phyloP scores from a whole-genome alignment of 2,329 filamentous ascomycete species.

The Colletotrichum theobromicola region DNA sequence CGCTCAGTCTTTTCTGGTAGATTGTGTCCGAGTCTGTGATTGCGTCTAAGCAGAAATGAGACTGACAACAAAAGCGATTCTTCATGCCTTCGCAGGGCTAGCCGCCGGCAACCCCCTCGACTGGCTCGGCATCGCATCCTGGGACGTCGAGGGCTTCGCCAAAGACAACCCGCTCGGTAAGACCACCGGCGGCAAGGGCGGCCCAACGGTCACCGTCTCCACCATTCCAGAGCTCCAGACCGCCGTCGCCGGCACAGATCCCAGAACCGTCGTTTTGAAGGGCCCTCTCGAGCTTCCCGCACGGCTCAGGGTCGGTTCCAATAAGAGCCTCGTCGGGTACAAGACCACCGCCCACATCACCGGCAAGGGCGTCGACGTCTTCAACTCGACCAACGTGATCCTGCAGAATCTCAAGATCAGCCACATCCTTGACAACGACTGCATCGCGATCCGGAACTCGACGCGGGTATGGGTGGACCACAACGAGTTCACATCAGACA shows the following conservation, averaged over 20 bases:
- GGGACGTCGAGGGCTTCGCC: conserved; percentile 28
- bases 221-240: conserved; percentile 46
- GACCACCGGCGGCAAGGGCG: conserved; percentile 47
- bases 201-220: conserved; percentile 50
- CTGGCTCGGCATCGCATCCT: conserved; percentile 26
- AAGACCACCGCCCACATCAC: conserved; percentile 39
- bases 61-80: not conserved
- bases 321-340: conserved; percentile 47
- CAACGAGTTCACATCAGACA: conserved; percentile 49
- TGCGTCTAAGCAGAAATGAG: not conserved
- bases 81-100: not conserved
- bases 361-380: conserved; percentile 39
- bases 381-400: conserved; percentile 42
- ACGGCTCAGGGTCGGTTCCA: conserved; percentile 48
- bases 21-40: accelerated
- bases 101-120: conserved; percentile 21
- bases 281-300: conserved; percentile 44
- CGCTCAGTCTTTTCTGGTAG: not conserved
- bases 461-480: conserved; percentile 54
- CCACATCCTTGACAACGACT: conserved; percentile 43
- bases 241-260: conserved; percentile 46
- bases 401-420: conserved; percentile 41
- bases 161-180: conserved; percentile 40
- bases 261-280: conserved; percentile 47
- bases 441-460: conserved; percentile 48